These are phyloP conservation scores for Neonothopanus nambi DNA, from an alignment of 1,284 basidiomycete genomes.

Conservation along the genomic window DNA sequence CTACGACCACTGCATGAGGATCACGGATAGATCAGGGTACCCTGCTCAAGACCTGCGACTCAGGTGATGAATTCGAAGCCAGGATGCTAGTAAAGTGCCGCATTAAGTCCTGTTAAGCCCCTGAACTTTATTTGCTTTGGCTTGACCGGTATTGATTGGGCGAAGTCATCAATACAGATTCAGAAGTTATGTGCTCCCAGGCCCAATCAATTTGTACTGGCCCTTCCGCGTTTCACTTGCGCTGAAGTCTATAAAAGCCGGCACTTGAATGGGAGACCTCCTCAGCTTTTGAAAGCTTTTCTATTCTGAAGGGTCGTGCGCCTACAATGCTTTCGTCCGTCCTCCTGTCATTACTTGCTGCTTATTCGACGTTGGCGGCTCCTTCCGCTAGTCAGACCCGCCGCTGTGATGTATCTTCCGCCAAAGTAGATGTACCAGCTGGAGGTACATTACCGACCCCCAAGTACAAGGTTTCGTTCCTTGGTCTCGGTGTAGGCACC, in stretches of 20 bases:
- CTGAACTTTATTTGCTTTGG: background rate
- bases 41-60: too few relatives aligned
- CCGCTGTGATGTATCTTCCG: slow-evolving; percentile 12
- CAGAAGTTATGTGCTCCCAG: background rate
- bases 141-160: background rate
- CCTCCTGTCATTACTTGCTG: background rate
- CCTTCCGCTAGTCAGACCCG: background rate
- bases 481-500: slow-evolving; percentile 48
- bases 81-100: too few relatives aligned
- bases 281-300: background rate
- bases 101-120: too few relatives aligned
- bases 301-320: background rate
- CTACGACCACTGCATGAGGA: too few relatives aligned
- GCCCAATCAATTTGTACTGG: background rate
- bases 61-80: too few relatives aligned
- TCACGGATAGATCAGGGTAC: too few relatives aligned
- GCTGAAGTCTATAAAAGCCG: too few relatives aligned
- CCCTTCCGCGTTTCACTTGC: too few relatives aligned
- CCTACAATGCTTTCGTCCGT: background rate
- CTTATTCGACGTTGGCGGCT: slow-evolving; percentile 1
- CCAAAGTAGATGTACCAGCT: slow-evolving; percentile 7
- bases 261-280: background rate
- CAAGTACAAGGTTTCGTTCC: slow-evolving; percentile 35
- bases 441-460: slow-evolving; percentile 34
- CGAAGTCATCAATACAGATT: too few relatives aligned